A percentile compares a stretch with the other conserved stretches of the same genome.
Conservation (phyloP, 1,139 yeast species). For the Hemisphaericaspora xylanilytica region DNA sequence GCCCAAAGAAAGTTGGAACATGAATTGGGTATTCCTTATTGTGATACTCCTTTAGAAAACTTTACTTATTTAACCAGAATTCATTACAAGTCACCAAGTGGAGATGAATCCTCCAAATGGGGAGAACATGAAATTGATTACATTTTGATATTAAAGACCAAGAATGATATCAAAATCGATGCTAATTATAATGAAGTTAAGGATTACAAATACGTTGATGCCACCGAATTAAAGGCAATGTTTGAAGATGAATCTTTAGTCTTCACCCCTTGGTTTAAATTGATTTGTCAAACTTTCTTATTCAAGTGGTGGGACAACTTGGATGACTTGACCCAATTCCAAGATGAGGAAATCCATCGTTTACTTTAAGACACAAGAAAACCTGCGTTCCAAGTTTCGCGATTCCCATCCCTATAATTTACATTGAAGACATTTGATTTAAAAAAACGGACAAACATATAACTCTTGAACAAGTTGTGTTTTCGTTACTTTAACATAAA, state of each 20-base stretch:
- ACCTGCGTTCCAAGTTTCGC: too few species aligned
- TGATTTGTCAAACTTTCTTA: slow-evolving; percentile 86
- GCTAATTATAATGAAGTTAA: slow-evolving; percentile 81
- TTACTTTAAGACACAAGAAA: slow-evolving; percentile 13
- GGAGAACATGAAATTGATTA: slow-evolving; percentile 98
- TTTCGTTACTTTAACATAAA: too few species aligned
- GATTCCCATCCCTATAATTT: too few species aligned
- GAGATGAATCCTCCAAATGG: slow-evolving; percentile 71
- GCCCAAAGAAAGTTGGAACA: slow-evolving; percentile 91
- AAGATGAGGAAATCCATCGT: slow-evolving; percentile 48
- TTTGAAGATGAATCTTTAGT: slow-evolving; percentile 59
- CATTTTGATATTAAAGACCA: slow-evolving; percentile 72
- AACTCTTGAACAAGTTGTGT: too few species aligned
- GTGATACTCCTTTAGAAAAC: slow-evolving; percentile 60
- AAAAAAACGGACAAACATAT: too few species aligned
- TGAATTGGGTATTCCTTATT: slow-evolving; percentile 79
- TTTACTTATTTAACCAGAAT: slow-evolving; percentile 89
- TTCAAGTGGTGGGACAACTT: slow-evolving; percentile 92
- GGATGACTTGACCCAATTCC: slow-evolving; percentile 50
- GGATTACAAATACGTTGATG: slow-evolving; percentile 73
- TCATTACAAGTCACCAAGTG: slow-evolving; percentile 86
- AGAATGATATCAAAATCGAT: slow-evolving; percentile 48
- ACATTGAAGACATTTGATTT: too few species aligned
- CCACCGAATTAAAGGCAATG: slow-evolving; percentile 68
- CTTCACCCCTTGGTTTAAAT: slow-evolving; percentile 97